Conservation (phyloP, 306 rosid genomes). For the Prunus kanzakura region DNA sequence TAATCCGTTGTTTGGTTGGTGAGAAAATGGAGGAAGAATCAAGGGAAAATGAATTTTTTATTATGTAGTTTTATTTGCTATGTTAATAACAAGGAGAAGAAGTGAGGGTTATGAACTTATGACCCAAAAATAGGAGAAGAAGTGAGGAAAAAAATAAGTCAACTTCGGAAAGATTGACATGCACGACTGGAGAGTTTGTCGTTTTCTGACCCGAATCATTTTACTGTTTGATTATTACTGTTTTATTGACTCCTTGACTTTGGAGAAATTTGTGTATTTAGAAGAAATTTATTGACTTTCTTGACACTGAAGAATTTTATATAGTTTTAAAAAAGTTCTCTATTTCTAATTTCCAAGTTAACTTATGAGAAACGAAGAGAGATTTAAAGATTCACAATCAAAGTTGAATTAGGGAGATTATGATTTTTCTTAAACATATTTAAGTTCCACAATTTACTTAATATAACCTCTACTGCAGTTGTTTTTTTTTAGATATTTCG, state of each 20-base stretch:
- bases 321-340: background rate
- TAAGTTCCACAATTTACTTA: background rate
- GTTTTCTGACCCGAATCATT: background rate
- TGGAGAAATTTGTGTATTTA: background rate
- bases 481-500: background rate
- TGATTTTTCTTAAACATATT: background rate
- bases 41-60: background rate
- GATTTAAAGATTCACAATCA: background rate
- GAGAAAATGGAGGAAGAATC: slow-evolving; percentile 4
- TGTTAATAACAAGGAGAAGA: background rate
- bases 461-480: background rate
- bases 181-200: background rate
- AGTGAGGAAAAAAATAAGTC: background rate
- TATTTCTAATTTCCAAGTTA: background rate
- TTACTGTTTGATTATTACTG: background rate
- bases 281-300: background rate
- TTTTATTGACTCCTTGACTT: background rate
- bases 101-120: no score
- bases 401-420: background rate
- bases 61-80: background rate
- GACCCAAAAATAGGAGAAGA: background rate
- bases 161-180: slow-evolving; percentile 3
- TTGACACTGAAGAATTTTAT: background rate
- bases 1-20: background rate
- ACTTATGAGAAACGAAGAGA: background rate